Base-by-base conservation (phyloP, 768 basidiomycete genomes). In the Lactarius psammicola region DNA sequence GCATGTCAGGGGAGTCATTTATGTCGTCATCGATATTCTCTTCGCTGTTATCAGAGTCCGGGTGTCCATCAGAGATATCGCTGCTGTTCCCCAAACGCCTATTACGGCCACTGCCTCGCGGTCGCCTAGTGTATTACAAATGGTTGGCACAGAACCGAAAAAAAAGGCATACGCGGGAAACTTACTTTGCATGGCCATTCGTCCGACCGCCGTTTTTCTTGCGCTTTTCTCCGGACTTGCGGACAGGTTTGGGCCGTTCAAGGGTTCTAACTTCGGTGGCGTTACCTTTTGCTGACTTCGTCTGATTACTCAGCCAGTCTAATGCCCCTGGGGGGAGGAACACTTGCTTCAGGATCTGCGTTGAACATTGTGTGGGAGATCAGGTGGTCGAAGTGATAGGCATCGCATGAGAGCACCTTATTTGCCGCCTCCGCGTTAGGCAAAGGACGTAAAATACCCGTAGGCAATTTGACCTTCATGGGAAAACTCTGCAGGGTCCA, bases 401-500 rank as follows among this genome's bases (percentile, higher is more conserved):
- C 33, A 31, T 57, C 44, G 26, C 28, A 63, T 4, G 66, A 23
- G 60, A 72, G 56, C 54, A 86, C 92, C 82, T 87, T 81, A 64
- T 85, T 85, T 0, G 84, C 84, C 0, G 84, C 84, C 53, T 90
- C 92, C 3, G 82, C 74, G 69, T 76, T 86, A 1, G 88, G 86
- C 56, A 95, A 78, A 2, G 87, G 78, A 33, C 86, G 83, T 66
- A 98, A 82, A 56, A 97, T 92, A 73, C 97, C 95, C 17, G 80
- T 73, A 0, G 95, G 96, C 23, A 98, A 75, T 68, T 85, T 84
- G 53, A 95, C 76, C 72, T 89, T 89, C 7, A 88, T 91, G 0
- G 93, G 94, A 74, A 91, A 91, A 36, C 86, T 89, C 61, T 86
- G 79, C 3, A 98, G 77, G 4, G 81, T 82, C 94, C 95, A 98